Percentiles rank a stretch among this genome's conserved stretches.
Conservation (phyloP, 805 yeast species). For the Ogataea ganodermae region DNA sequence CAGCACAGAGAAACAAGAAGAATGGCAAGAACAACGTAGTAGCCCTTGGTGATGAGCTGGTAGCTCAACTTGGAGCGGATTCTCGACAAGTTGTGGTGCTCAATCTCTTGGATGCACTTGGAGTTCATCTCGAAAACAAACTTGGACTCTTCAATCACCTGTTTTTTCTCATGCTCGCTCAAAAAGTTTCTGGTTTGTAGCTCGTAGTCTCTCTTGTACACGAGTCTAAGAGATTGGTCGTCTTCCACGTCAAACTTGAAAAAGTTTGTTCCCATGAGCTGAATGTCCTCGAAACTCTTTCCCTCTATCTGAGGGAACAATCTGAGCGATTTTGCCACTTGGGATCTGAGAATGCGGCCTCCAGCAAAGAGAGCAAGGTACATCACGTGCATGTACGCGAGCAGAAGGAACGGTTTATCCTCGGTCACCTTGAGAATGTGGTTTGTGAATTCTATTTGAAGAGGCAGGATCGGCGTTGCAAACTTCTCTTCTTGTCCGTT, state of each 20-base stretch:
- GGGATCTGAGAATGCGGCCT: constrained; percentile 70
- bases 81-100: constrained; percentile 59
- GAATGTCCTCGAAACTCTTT: constrained; percentile 61
- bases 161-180: constrained; percentile 68
- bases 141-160: constrained; percentile 66
- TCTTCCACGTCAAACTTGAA: constrained; percentile 67
- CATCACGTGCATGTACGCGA: constrained; percentile 85
- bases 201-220: constrained; percentile 77
- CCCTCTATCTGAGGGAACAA: constrained; percentile 76
- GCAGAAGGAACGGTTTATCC: constrained; percentile 67
- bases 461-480: constrained; percentile 54
- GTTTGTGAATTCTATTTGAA: constrained; percentile 61
- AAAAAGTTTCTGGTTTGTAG: constrained; percentile 70
- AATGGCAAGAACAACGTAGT: constrained; percentile 43
- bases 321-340: constrained; percentile 64
- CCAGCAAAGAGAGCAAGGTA: constrained; percentile 87
- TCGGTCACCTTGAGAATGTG: constrained; percentile 57
- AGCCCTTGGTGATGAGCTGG: constrained; percentile 53
- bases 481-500: constrained; percentile 57
- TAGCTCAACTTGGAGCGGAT: constrained; percentile 57
- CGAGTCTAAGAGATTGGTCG: constrained; percentile 61
- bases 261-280: constrained; percentile 65
- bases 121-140: constrained; percentile 66
- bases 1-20: constrained; percentile 36
- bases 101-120: constrained; percentile 64